phyloP scores from a whole-genome alignment of 345 rosid species.

The Sisymbrium altissimum region DNA sequence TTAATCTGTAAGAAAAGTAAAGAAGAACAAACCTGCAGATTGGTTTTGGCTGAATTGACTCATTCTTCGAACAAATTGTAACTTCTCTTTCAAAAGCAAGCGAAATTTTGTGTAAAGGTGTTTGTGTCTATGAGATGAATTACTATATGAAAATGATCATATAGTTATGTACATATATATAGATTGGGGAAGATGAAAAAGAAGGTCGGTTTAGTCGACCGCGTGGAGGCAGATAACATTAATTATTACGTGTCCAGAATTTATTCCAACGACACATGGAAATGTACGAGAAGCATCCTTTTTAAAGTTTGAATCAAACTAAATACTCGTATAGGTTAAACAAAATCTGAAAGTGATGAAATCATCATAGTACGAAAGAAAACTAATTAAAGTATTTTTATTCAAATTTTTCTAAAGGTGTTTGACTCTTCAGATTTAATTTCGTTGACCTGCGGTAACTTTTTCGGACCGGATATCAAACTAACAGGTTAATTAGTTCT shows the following conservation, averaged over 20 bases:
- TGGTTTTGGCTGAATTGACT: slow-evolving; percentile 27
- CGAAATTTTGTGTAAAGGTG: not conserved
- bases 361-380: too few species aligned
- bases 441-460: too few species aligned
- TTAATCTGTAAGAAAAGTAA: not conserved
- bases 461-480: too few species aligned
- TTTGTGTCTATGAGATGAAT: not conserved
- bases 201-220: slow-evolving; percentile 31
- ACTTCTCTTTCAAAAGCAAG: not conserved
- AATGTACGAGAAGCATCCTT: not conserved
- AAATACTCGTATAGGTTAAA: not conserved
- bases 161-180: not conserved
- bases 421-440: too few species aligned
- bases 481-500: too few species aligned
- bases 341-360: not conserved
- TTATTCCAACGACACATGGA: not conserved
- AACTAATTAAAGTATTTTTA: too few species aligned
- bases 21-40: slow-evolving; percentile 22
- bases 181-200: not conserved
- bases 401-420: too few species aligned
- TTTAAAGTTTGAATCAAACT: not conserved
- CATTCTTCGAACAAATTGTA: slow-evolving; percentile 11
- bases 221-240: slow-evolving; percentile 18
- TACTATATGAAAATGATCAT: not conserved
- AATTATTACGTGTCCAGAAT: too few species aligned